These are phyloP conservation scores for Austroboletus novae-zelandiae DNA, from an alignment of 1,284 basidiomycete species.

Conservation along the genomic window DNA sequence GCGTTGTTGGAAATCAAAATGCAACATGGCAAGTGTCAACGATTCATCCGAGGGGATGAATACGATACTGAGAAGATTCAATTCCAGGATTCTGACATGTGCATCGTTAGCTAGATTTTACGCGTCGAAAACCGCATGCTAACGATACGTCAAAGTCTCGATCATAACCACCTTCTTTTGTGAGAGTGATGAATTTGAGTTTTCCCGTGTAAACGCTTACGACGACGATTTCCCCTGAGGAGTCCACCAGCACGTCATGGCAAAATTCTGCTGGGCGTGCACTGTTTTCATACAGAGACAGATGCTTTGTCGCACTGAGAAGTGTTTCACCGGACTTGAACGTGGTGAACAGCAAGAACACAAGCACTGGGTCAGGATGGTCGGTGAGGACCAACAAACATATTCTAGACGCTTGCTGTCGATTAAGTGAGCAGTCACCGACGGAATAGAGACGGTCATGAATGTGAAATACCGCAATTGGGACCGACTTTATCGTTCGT, in stretches of 20 bases:
- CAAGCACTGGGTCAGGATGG: slow-evolving; percentile 68
- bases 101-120: slow-evolving; percentile 8
- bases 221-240: slow-evolving; percentile 57
- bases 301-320: slow-evolving; percentile 41
- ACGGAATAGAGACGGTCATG: background rate
- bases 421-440: slow-evolving; percentile 5
- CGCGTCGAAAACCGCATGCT: slow-evolving; percentile 28
- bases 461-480: slow-evolving; percentile 43
- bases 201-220: slow-evolving; percentile 66
- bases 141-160: slow-evolving; percentile 65
- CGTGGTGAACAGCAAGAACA: slow-evolving; percentile 54
- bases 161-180: slow-evolving; percentile 48
- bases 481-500: slow-evolving; percentile 51
- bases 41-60: slow-evolving; percentile 57
- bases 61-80: slow-evolving; percentile 69
- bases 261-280: slow-evolving; percentile 65
- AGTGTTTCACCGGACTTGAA: slow-evolving; percentile 34
- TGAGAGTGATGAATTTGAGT: slow-evolving; percentile 57
- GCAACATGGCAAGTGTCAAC: slow-evolving; percentile 63
- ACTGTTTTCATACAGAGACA: slow-evolving; percentile 54
- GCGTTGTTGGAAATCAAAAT: slow-evolving; percentile 61
- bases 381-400: slow-evolving; percentile 65
- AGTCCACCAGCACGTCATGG: slow-evolving; percentile 60
- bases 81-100: slow-evolving; percentile 61
- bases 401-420: slow-evolving; percentile 44